These are phyloP conservation scores for Biscogniauxia marginata DNA, from an alignment of 2,329 filamentous ascomycete species.

Conservation along the genomic window DNA sequence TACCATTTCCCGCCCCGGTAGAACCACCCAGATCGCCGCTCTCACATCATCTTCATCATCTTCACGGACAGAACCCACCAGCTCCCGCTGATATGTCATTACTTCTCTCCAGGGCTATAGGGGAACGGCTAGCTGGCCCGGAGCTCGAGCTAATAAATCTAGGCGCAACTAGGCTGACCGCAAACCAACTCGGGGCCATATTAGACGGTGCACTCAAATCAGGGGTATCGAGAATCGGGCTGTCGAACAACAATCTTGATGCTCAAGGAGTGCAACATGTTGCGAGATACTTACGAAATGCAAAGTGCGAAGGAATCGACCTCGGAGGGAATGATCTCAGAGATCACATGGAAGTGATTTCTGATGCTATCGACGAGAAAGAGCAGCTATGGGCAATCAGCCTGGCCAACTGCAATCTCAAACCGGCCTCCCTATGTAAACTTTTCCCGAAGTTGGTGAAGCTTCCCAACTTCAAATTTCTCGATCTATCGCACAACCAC, in stretches of 20 bases:
- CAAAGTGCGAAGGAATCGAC: conserved; percentile 83
- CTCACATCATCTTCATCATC: conserved; percentile 23
- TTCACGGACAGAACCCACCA: conserved; percentile 33
- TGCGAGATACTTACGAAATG: conserved; percentile 70
- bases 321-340: conserved; percentile 77
- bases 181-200: conserved; percentile 69
- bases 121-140: conserved; percentile 71
- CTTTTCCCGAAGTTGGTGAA: conserved; percentile 72
- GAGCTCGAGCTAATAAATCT: conserved; percentile 81
- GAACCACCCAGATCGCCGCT: conserved; percentile 24
- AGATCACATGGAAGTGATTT: conserved; percentile 53
- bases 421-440: conserved; percentile 67
- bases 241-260: conserved; percentile 80
- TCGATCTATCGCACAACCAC: conserved; percentile 89
- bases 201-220: conserved; percentile 81
- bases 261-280: conserved; percentile 73
- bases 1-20: conserved; percentile 63
- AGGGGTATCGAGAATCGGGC: conserved; percentile 73
- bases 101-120: conserved; percentile 72
- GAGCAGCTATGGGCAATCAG: conserved; percentile 76
- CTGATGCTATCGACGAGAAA: conserved; percentile 49
- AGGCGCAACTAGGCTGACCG: conserved; percentile 72
- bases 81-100: conserved; percentile 54
- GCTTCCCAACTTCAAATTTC: conserved; percentile 75
- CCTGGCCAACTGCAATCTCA: conserved; percentile 80